Evolutionary conservation across 768 basidiomycete species (phyloP), one percentile per base, ranked within the genome.

Genomic region (Inosperma sp.): DNA sequence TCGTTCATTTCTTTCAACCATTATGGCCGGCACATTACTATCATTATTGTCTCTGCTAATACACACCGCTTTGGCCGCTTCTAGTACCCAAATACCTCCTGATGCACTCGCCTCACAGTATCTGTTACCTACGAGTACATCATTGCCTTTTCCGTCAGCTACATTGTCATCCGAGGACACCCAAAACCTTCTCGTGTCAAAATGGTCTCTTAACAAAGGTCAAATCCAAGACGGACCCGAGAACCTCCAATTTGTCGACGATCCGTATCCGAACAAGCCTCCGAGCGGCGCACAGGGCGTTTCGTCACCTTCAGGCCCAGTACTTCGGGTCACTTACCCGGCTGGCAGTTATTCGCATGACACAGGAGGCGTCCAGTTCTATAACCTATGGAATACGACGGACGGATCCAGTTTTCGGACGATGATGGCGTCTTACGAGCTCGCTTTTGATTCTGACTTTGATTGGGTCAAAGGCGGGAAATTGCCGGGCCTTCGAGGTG

Each of bases 391-490:
- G 83, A 85, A 88, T 56, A 70, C 75, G 6, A 73, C 76, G 2
- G 76, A 80, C 52, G 75, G 74, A 3, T 74, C 76, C 22, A 65
- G 68, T 16, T 87, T 86, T 58, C 70, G 79, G 54, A 77, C 81
- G 34, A 85, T 89, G 85, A 64, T 87, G 48, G 64, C 88, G 14
- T 75, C 81, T 7, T 89, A 90, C 65, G 86, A 90, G 59, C 69
- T 90, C 22, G 84, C 85, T 2, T 88, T 91, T 61, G 80, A 82
- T 52, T 40, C 65, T 0, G 68, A 65, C 34, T 91, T 86, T 62
- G 68, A 84, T 59, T 91, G 80, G 77, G 83, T 86, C 23, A 82
- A 83, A 59, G 79, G 84, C 21, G 86, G 84, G 17, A 89, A 89
- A 68, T 75, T 90, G 8, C 88, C 88, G 9, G 88, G 88, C 4